phyloP scores from a whole-genome alignment of 495 filamentous ascomycete species.

The Clohesyomyces aquaticus region DNA sequence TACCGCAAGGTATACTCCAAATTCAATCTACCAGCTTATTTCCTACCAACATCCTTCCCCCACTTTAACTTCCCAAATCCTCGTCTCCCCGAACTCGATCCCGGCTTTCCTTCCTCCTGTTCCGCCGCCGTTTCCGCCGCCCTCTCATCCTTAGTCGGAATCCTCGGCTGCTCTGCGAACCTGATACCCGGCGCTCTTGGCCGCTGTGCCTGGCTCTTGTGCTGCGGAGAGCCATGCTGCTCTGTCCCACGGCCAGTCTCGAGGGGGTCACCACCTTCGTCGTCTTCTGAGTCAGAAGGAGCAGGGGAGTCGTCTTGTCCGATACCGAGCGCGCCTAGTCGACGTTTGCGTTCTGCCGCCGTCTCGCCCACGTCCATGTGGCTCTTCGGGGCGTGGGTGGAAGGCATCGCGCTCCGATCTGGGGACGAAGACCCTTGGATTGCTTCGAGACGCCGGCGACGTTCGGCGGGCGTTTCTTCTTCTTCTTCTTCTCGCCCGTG shows the following conservation, averaged over 20 bases:
- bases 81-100: slow-evolving; percentile 62
- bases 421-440: not conserved
- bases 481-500: not conserved
- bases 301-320: slow-evolving; percentile 51
- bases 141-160: slow-evolving; percentile 32
- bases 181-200: slow-evolving; percentile 50
- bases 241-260: slow-evolving; percentile 33
- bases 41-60: slow-evolving; percentile 4
- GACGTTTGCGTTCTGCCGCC: slow-evolving; percentile 76
- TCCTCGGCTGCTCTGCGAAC: slow-evolving; percentile 52
- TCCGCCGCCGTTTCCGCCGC: slow-evolving; percentile 70
- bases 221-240: slow-evolving; percentile 9
- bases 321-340: slow-evolving; percentile 82
- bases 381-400: slow-evolving; percentile 33
- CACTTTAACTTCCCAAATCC: slow-evolving; percentile 58
- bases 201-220: slow-evolving; percentile 13
- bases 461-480: slow-evolving; percentile 38
- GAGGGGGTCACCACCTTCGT: slow-evolving; percentile 53
- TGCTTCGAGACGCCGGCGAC: slow-evolving; percentile 49
- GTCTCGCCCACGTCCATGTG: slow-evolving; percentile 68
- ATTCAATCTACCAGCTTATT: not conserved
- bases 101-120: slow-evolving; percentile 74
- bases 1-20: too few relatives aligned
- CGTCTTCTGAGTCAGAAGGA: slow-evolving; percentile 57
- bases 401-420: not conserved